Evolutionary conservation across 2,329 filamentous ascomycete genomes (phyloP).

Genomic region (Exophiala bonariae): DNA sequence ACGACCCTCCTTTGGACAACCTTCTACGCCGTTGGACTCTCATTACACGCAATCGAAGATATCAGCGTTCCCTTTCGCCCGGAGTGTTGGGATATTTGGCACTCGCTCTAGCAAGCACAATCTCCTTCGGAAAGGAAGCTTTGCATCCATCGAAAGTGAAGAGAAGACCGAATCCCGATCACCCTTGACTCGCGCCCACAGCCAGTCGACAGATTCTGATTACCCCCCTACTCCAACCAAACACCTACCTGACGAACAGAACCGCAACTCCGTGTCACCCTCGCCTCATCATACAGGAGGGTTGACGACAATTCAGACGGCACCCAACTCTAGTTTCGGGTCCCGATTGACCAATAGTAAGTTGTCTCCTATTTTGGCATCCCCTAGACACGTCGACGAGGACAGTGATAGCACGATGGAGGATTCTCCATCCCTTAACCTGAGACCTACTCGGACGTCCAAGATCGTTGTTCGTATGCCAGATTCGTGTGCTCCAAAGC

Average conservation of each 20-base stretch:
- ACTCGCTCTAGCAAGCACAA: constrained; percentile 51
- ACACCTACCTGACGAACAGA: constrained; percentile 32
- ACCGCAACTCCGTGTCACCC: constrained; percentile 24
- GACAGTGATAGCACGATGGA: constrained; percentile 36
- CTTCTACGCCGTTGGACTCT: constrained; percentile 78
- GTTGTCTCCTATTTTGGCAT: constrained; percentile 34
- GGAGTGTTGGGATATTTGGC: constrained; percentile 64
- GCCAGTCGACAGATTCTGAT: constrained; percentile 66
- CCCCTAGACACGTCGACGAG: constrained; percentile 29
- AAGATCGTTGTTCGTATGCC: constrained; percentile 33
- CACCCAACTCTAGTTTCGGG: constrained; percentile 16
- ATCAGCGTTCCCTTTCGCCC: constrained; percentile 67
- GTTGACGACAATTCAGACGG: constrained; percentile 27
- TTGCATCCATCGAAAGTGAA: constrained; percentile 78
- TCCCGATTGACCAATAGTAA: constrained; percentile 36
- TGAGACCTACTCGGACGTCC: constrained; percentile 35
- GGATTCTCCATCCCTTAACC: constrained; percentile 33
- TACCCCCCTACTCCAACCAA: constrained; percentile 95
- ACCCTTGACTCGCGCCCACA: constrained; percentile 55
- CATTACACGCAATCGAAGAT: constrained; percentile 59
- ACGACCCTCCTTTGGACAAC: constrained; percentile 72
- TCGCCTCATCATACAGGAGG: constrained; percentile 23
- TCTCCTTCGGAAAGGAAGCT: constrained; percentile 63
- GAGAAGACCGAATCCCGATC: constrained; percentile 63
- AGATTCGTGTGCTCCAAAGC: constrained; percentile 37